Base-by-base conservation (phyloP, 1,284 basidiomycete genomes). In the Puccinia hordei region DNA sequence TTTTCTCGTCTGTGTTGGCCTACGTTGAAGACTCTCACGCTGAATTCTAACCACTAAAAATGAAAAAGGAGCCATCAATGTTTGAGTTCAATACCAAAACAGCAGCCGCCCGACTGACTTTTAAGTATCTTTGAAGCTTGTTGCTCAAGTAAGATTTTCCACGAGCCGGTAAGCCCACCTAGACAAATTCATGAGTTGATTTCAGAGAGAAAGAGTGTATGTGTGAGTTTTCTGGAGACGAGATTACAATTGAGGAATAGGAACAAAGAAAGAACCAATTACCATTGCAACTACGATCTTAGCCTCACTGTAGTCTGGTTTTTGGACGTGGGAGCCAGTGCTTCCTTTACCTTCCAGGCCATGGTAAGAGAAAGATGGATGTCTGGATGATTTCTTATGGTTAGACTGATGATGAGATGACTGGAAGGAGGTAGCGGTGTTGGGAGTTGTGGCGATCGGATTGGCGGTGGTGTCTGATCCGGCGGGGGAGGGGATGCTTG, bases 231-330 rank as follows among this genome's bases (percentile, higher is more conserved):
- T n/a, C 57, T 22, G 17, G 27, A 57, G 13, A 38, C 61, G 9
- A n/a, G 4, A 49, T 8, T 53, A n/a, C 17, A 30, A 33, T 51
- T 27, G 59, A 3, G 15, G 2, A n/a, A n/a, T n/a, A 30, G 15
- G 53, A 33, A 73, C 33, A 71, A 82, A 87, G 41, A 24, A 33
- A 27, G 41, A 73, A n/a, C 30, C 6, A 83, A n/a, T n/a, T n/a
- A 95, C 96, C 94, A 98, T 98, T 3, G 96, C 96, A 6, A 99
- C 90, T 10, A 99, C 95, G 83, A 99, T 98, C 89, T 99, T 99
- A 68, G 93, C 93, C 84, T 98, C 95, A 3, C 94, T 96, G 84
- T 98, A 98, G 85, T 99, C 97, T 4, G 97, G 96, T 86, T 96
- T 97, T 35, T 73, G 69, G 12, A 55, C 69, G 10, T 68, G 65